A percentile compares a stretch with the other conserved stretches of the same genome.
Evolutionary conservation across 345 rosid genomes (phyloP).

Genomic region (Linum trigynum): DNA sequence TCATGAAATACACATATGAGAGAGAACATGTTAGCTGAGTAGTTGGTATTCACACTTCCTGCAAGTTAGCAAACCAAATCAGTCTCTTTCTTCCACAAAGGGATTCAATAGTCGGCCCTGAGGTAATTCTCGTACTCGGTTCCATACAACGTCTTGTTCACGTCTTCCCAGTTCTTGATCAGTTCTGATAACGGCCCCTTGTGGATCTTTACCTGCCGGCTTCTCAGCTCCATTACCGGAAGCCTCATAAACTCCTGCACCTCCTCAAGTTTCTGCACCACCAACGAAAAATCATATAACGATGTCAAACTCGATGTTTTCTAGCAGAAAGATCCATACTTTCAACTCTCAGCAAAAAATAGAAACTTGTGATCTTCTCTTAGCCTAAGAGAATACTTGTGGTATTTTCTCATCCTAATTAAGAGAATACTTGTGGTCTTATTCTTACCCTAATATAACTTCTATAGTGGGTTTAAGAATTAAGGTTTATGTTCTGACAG

Average conservation of each 20-base stretch:
- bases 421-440: too few species aligned
- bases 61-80: slow-evolving; percentile 12
- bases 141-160: slow-evolving; percentile 54
- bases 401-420: too few species aligned
- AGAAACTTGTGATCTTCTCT: too few species aligned
- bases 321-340: too few species aligned
- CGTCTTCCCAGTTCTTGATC: slow-evolving; percentile 76
- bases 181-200: slow-evolving; percentile 60
- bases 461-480: too few species aligned
- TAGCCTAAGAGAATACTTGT: too few species aligned
- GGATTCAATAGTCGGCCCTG: slow-evolving; percentile 38
- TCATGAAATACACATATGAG: too few species aligned
- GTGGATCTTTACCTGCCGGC: slow-evolving; percentile 91
- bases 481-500: too few species aligned
- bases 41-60: slow-evolving; percentile 18
- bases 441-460: too few species aligned
- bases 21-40: slow-evolving; percentile 16
- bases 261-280: slow-evolving; percentile 23
- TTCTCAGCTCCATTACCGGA: slow-evolving; percentile 48
- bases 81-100: neutral
- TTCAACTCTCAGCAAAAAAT: too few species aligned
- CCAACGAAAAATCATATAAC: too few species aligned
- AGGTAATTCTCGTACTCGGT: slow-evolving; percentile 55
- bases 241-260: slow-evolving; percentile 69
- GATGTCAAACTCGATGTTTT: too few species aligned